Percentiles rank a stretch among this genome's conserved stretches.
These are phyloP conservation scores for Keithomyces neogunnii DNA, from an alignment of 2,329 filamentous ascomycete genomes.

Conservation along the genomic window DNA sequence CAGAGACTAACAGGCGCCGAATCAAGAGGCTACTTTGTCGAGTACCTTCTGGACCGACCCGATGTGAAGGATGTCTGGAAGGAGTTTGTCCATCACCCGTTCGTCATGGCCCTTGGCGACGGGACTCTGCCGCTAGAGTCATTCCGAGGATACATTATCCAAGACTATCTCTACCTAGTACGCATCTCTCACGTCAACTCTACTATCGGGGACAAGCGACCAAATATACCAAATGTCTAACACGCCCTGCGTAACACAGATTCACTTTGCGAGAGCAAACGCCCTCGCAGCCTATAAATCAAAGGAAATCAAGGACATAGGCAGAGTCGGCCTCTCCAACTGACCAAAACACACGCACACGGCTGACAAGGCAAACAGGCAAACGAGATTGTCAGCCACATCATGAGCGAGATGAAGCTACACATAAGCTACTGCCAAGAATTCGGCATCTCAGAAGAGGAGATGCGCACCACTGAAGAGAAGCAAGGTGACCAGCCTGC, in stretches of 20 bases:
- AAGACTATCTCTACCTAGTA: slow-evolving; percentile 87
- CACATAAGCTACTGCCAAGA: slow-evolving; percentile 75
- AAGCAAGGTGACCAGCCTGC: slow-evolving; percentile 48
- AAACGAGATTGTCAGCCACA: slow-evolving; percentile 59
- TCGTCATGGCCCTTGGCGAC: slow-evolving; percentile 67
- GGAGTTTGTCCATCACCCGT: slow-evolving; percentile 70
- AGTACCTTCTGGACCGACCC: slow-evolving; percentile 68
- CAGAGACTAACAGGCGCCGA: too few relatives aligned
- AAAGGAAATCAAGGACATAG: slow-evolving; percentile 63
- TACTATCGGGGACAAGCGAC: too few relatives aligned
- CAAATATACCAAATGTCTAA: not conserved
- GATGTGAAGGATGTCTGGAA: slow-evolving; percentile 72
- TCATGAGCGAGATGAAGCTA: slow-evolving; percentile 70
- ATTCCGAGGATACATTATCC: slow-evolving; percentile 83
- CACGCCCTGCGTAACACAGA: slow-evolving; percentile 30
- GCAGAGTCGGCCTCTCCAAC: slow-evolving; percentile 33
- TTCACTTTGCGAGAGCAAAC: slow-evolving; percentile 82
- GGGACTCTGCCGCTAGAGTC: slow-evolving; percentile 65
- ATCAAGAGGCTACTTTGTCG: slow-evolving; percentile 64
- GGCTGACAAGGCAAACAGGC: slow-evolving; percentile 17
- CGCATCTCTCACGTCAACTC: slow-evolving; percentile 10
- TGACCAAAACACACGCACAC: not conserved
- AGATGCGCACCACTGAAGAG: slow-evolving; percentile 68
- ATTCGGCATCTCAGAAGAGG: slow-evolving; percentile 66
- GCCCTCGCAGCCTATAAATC: slow-evolving; percentile 81